Conservation (phyloP, 345 rosid genomes). For the Abelmoschus esculentus region DNA sequence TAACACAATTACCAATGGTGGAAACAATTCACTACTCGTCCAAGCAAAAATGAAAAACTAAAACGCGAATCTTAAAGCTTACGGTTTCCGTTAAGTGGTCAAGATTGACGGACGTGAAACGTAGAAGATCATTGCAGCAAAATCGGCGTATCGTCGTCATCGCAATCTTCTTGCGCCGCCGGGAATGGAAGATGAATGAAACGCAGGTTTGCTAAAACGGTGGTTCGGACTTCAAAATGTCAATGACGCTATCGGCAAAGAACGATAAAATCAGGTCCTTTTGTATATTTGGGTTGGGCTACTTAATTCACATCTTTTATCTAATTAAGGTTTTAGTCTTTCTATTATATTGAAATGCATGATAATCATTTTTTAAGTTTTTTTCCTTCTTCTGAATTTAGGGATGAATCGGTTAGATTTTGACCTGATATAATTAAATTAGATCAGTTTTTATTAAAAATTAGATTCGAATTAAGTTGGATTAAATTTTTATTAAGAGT, state of each 20-base stretch:
- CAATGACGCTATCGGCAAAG: background rate
- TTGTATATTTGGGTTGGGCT: background rate
- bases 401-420: no score
- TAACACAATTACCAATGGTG: background rate
- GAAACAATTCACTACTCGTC: background rate
- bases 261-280: background rate
- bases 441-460: no score
- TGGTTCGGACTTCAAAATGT: background rate
- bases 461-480: no score
- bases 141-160: conserved; percentile 88
- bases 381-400: no score
- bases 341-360: no score
- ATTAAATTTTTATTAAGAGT: no score
- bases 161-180: background rate
- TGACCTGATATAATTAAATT: no score
- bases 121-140: conserved; percentile 90
- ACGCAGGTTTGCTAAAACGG: background rate
- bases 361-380: no score
- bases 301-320: background rate
- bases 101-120: conserved; percentile 74
- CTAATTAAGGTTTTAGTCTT: no score
- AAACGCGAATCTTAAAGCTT: conserved; percentile 1
- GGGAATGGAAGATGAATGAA: background rate
- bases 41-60: background rate
- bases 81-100: conserved; percentile 98